phyloP scores from a whole-genome alignment of 2,329 filamentous ascomycete genomes.

The Plenodomus biglobosus region DNA sequence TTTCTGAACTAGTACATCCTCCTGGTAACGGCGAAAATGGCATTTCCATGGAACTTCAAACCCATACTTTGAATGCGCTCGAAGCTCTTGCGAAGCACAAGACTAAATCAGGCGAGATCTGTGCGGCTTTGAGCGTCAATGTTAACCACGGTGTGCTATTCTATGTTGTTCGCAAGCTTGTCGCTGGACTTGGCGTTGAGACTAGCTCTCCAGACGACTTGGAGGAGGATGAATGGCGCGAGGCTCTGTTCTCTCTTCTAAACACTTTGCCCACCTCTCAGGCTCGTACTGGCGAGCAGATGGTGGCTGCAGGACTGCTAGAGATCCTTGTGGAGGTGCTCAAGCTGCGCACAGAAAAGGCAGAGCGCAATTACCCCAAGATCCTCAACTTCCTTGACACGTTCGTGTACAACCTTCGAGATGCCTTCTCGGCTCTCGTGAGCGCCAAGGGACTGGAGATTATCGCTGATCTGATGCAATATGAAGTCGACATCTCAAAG shows the following conservation, averaged over 20 bases:
- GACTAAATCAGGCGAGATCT: conserved; percentile 75
- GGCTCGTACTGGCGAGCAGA: conserved; percentile 73
- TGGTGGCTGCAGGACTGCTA: conserved; percentile 86
- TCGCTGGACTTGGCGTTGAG: conserved; percentile 70
- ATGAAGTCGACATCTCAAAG: conserved; percentile 72
- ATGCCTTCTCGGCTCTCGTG: conserved; percentile 81
- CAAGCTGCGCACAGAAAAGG: conserved; percentile 76
- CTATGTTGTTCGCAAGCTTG: conserved; percentile 87
- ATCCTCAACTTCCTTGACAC: conserved; percentile 86
- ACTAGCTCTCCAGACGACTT: conserved; percentile 56
- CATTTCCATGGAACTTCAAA: conserved; percentile 76
- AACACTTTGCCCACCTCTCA: conserved; percentile 73
- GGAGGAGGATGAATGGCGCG: conserved; percentile 85
- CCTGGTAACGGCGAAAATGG: conserved; percentile 67
- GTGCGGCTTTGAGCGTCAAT: conserved; percentile 88
- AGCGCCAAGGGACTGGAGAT: conserved; percentile 81
- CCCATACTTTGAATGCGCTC: conserved; percentile 75
- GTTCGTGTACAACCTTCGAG: conserved; percentile 80
- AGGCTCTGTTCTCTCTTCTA: conserved; percentile 84
- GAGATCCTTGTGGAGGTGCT: conserved; percentile 88
- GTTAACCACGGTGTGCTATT: conserved; percentile 95
- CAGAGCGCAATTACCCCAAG: conserved; percentile 79
- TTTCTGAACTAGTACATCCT: conserved; percentile 88
- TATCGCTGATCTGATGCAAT: conserved; percentile 83
- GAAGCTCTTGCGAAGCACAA: conserved; percentile 84